phyloP scores from a whole-genome alignment of 352 stramenopile genomes.

The Globisporangium splendens region DNA sequence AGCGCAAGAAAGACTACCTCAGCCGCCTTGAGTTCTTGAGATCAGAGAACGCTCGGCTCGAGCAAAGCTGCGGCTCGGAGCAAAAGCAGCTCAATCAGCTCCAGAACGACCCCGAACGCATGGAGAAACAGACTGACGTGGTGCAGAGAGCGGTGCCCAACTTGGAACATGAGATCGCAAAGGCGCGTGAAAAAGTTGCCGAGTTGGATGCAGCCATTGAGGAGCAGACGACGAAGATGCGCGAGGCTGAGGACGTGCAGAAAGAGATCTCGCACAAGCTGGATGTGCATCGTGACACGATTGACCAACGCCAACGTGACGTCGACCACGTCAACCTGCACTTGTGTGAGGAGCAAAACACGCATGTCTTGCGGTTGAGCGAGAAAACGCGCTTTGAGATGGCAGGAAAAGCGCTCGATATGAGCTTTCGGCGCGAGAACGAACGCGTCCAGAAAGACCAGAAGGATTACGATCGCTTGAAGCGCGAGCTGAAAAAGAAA shows the following conservation, averaged over 20 bases:
- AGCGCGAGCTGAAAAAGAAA: constrained; percentile 89
- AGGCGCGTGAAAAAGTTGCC: constrained; percentile 28
- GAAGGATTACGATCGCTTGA: constrained; percentile 84
- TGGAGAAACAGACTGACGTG: constrained; percentile 83
- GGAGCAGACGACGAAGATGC: constrained; percentile 45
- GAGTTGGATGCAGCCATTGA: constrained; percentile 41
- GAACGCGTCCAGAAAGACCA: constrained; percentile 56
- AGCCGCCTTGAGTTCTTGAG: constrained; percentile 55
- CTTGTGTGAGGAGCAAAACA: constrained; percentile 83
- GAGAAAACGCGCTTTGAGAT: constrained; percentile 76
- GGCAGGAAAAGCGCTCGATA: constrained; percentile 47
- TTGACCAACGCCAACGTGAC: constrained; percentile 90
- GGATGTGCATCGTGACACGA: constrained; percentile 87
- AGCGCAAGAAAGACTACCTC: constrained; percentile 63
- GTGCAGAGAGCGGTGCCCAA: constrained; percentile 76
- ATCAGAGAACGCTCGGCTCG: constrained; percentile 59
- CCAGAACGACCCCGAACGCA: constrained; percentile 72
- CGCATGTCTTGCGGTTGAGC: constrained; percentile 61
- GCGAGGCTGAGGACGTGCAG: constrained; percentile 76
- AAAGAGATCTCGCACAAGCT: constrained; percentile 82
- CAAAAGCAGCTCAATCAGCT: constrained; percentile 64
- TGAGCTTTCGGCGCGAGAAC: constrained; percentile 51
- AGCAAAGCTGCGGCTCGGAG: constrained; percentile 37
- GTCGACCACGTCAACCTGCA: constrained; percentile 86
- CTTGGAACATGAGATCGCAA: constrained; percentile 64